Evolutionary conservation across 2,329 filamentous ascomycete genomes (phyloP).

Genomic region (Clarireedia monteithiana): DNA sequence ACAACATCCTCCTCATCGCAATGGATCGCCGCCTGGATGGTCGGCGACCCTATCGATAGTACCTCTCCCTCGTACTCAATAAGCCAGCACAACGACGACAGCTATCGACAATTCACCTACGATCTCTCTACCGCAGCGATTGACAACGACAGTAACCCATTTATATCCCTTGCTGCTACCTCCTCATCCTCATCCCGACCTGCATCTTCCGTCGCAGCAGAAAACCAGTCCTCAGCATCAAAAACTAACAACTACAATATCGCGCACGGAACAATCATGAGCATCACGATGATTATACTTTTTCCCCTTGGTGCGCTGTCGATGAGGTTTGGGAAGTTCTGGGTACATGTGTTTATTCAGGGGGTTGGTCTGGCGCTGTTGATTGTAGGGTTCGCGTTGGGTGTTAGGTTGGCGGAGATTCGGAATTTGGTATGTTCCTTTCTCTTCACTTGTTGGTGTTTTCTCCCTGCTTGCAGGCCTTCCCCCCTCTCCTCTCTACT

Average conservation of each 20-base stretch:
- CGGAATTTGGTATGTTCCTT: slow-evolving; percentile 34
- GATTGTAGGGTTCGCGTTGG: slow-evolving; percentile 56
- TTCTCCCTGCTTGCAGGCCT: neutral
- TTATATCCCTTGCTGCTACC: slow-evolving; percentile 9
- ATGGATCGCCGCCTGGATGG: slow-evolving; percentile 25
- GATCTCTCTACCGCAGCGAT: slow-evolving; percentile 22
- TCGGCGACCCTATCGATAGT: slow-evolving; percentile 18
- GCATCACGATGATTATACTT: slow-evolving; percentile 47
- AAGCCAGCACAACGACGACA: slow-evolving; percentile 14
- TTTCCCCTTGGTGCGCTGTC: slow-evolving; percentile 53
- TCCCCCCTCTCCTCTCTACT: neutral
- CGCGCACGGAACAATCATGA: slow-evolving; percentile 54
- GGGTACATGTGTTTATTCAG: slow-evolving; percentile 50
- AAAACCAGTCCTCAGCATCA: neutral
- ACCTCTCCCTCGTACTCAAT: slow-evolving; percentile 12
- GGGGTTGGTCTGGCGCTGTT: slow-evolving; percentile 45
- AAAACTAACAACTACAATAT: slow-evolving; percentile 14
- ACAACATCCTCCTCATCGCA: slow-evolving; percentile 13
- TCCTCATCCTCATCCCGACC: slow-evolving; percentile 6
- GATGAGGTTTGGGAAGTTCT: slow-evolving; percentile 46
- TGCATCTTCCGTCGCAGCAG: neutral
- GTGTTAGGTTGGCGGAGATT: slow-evolving; percentile 40
- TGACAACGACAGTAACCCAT: slow-evolving; percentile 20
- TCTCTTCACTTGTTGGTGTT: slow-evolving; percentile 1
- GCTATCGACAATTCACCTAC: slow-evolving; percentile 15